Base-by-base conservation (phyloP, 2,329 filamentous ascomycete species). In the Fusarium avenaceum region DNA sequence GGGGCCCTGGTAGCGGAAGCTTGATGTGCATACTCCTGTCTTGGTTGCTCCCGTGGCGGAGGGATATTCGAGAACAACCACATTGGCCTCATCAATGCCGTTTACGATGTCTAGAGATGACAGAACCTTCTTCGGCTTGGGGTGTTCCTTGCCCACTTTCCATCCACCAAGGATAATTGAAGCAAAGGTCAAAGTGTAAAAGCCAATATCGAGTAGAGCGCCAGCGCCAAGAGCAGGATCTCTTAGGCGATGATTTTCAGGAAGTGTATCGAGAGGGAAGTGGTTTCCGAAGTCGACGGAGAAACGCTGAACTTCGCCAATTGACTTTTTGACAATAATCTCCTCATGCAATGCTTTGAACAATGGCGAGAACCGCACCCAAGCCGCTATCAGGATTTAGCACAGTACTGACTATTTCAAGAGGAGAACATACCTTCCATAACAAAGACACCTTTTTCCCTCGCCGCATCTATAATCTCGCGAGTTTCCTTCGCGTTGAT, bases 261-360 rank as follows among this genome's bases (percentile, higher is more conserved):
- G 62, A 0, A 65, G 28, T 1, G 45, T 35, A 1, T 46, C 44
- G 0, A 65, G 9, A 17, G 52, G 28, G 22, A 65, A 65, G 6
- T 61, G 55, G 30, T 65, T 66, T 19, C 63, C 63, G 10, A 65
- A 66, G 9, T 65, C 63, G 14, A 66, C 43, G 0, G 46, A 51
- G 7, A 65, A 28, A 2, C 62, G 62, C 17, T 65, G 43, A 1
- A 65, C 19, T n/a, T 66, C 62, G 3, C 63, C 63, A 1, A 65
- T 65, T 1, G 62, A 65, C 20, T 56, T 65, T 20, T 62, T 65
- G 4, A 62, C 62, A 1, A 62, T 9, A 1, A 65, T 66, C 5
- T 65, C 62, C 1, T 66, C 63, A 2, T 33, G 44, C 0, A 65
- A 4, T n/a, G 63, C 63, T 19, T 61, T 38, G 17, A 65, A 65